phyloP scores from a whole-genome alignment of 108 stramenopile genomes.

The Mediolabrus comicus region DNA sequence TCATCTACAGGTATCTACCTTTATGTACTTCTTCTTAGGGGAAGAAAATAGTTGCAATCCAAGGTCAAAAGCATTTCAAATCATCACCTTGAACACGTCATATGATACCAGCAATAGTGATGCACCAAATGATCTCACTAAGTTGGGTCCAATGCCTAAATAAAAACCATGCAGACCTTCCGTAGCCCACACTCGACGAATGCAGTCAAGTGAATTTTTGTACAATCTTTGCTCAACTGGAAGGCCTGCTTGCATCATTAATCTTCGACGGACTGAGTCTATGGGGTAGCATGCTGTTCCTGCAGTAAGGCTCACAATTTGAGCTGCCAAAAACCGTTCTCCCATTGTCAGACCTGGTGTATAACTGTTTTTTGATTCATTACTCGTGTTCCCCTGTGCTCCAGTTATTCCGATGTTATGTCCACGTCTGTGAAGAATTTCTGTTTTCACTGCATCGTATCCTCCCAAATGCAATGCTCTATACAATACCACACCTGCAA shows the following conservation, averaged over 20 bases:
- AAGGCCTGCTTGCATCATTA: slow-evolving; percentile 95
- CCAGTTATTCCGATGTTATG: slow-evolving; percentile 11
- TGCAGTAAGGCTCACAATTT: slow-evolving; percentile 85
- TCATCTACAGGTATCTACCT: not conserved
- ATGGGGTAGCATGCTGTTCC: slow-evolving; percentile 97
- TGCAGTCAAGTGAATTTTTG: slow-evolving; percentile 62
- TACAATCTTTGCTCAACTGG: slow-evolving; percentile 52
- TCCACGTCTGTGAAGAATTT: slow-evolving; percentile 50
- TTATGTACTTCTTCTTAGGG: not conserved
- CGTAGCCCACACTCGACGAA: slow-evolving; percentile 48
- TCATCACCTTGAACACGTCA: slow-evolving; percentile 58
- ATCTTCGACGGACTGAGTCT: slow-evolving; percentile 94
- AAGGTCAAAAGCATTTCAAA: not conserved
- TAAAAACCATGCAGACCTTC: slow-evolving; percentile 80
- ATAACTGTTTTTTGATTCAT: slow-evolving; percentile 7
- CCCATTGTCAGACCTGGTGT: slow-evolving; percentile 42
- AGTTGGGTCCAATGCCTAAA: slow-evolving; percentile 81
- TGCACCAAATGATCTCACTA: slow-evolving; percentile 76
- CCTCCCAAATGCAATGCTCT: slow-evolving; percentile 95
- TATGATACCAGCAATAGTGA: slow-evolving; percentile 81
- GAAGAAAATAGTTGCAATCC: no score
- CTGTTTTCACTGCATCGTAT: slow-evolving; percentile 92
- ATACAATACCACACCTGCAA: slow-evolving; percentile 92
- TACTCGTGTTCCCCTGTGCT: slow-evolving; percentile 14
- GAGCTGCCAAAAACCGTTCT: slow-evolving; percentile 87